Base-by-base conservation (phyloP, 495 filamentous ascomycete genomes). In the Penicillium odoratum region DNA sequence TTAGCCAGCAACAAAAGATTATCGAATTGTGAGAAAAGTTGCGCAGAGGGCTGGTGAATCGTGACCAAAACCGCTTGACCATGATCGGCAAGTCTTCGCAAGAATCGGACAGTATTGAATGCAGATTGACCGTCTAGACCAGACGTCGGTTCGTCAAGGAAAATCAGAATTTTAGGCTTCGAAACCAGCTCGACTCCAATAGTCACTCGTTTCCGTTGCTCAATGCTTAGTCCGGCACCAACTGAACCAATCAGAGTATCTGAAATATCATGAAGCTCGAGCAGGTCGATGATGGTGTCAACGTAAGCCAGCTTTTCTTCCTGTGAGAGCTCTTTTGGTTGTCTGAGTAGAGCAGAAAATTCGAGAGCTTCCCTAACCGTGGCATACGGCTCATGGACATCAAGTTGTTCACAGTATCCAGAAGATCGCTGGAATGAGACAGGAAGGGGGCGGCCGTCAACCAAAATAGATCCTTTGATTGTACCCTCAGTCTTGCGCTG, bases 401-500 rank as follows among this genome's bases (percentile, higher is more conserved):
- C 87, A 61, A 81, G 66, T 56, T 87, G 85, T 57, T 87, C 80
- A 31, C 76, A 79, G 62, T 84, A 87, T 4, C 83, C 83, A 3
- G 81, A 76, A n/a, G 62, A 67, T 49, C 93, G 84, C 61, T 94
- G 91, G 80, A 96, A 96, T 0, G 89, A 92, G 4, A 82, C 76
- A 51, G 93, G 89, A 16, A 89, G 81, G 13, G 81, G 87, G 25
- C 80, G 82, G 1, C 91, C 92, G 60, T 96, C 89, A 13, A 97
- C 91, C 13, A 94, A 71, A 80, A 95, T 88, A 53, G 92, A 87
- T 18, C 93, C 93, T 3, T 82, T 83, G 53, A 97, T 91, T 4
- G 93, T 88, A 9, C 92, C 92, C 78, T 91, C 90, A 0, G 88
- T 88, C 40, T 88, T 91, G 63, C 92, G 84, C 59, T 88, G 87